Conservation (phyloP, 2,329 filamentous ascomycete genomes). For the Pseudopithomyces maydicus region DNA sequence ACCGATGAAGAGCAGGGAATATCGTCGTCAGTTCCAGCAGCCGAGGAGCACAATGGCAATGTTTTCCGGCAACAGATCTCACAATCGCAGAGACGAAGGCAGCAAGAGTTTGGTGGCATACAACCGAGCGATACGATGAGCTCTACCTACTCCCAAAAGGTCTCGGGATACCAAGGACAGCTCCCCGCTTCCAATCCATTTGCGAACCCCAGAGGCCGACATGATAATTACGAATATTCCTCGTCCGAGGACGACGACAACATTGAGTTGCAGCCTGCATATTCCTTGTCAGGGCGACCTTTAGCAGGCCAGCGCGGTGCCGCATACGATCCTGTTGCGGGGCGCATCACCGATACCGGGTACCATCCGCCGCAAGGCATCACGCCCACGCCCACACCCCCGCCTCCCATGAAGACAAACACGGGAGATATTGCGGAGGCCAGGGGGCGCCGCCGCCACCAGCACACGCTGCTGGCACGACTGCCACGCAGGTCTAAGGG, state of each 20-base stretch:
- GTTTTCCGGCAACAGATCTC: conserved; percentile 47
- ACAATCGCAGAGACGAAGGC: conserved; percentile 41
- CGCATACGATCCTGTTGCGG: conserved; percentile 40
- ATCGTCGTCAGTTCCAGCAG: conserved; percentile 27
- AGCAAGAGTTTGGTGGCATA: conserved; percentile 31
- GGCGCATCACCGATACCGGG: conserved; percentile 40
- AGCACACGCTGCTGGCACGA: conserved; percentile 35
- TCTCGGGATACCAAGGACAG: conserved; percentile 37
- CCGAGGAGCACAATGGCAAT: conserved; percentile 31
- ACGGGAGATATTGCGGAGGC: conserved; percentile 38
- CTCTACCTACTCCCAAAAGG: conserved; percentile 39
- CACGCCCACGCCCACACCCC: conserved; percentile 38
- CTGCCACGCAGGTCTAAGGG: conserved; percentile 32
- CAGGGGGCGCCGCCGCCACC: conserved; percentile 28
- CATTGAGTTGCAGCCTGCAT: conserved; percentile 42
- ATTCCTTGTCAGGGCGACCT: conserved; percentile 22
- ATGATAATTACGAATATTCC: conserved; percentile 44
- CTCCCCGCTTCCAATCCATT: conserved; percentile 42
- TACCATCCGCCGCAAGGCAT: conserved; percentile 40
- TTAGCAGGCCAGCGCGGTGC: conserved; percentile 16
- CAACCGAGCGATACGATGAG: conserved; percentile 38
- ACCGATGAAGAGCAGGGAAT: conserved; percentile 40
- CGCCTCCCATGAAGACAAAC: conserved; percentile 24
- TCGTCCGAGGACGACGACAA: conserved; percentile 46
- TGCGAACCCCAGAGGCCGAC: conserved; percentile 25